Conservation (phyloP, 352 stramenopile species). For the Lagenidium sp. region DNA sequence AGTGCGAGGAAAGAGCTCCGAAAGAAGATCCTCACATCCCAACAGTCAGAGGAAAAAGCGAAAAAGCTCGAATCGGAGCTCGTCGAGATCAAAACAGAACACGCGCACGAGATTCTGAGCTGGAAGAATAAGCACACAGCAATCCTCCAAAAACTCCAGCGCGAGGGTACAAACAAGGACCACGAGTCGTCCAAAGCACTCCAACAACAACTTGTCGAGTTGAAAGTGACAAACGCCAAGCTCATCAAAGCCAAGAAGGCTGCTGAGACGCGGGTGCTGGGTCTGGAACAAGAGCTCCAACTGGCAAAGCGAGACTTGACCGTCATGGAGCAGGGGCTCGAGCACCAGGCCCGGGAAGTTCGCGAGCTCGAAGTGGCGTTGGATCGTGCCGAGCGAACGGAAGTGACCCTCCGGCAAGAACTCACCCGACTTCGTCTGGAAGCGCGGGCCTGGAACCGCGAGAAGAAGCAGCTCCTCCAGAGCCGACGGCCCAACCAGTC, state of each 20-base stretch:
- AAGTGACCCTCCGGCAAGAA: conserved; percentile 20
- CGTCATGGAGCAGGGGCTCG: conserved; percentile 9
- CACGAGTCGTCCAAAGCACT: conserved; percentile 12
- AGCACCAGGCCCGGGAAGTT: conserved; percentile 8
- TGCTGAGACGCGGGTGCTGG: conserved; percentile 6
- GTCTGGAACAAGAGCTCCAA: conserved; percentile 15
- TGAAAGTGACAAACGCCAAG: conserved; percentile 16
- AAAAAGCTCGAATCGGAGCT: conserved; percentile 21
- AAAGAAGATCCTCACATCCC: conserved; percentile 13
- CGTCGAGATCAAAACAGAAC: conserved; percentile 11
- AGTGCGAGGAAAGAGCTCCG: conserved; percentile 21
- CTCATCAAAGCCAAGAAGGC: conserved; percentile 16
- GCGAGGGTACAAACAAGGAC: conserved; percentile 18
- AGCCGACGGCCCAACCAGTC: conserved; percentile 1
- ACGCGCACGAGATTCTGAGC: conserved; percentile 18
- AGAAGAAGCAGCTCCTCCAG: conserved; percentile 11
- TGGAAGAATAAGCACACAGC: conserved; percentile 21
- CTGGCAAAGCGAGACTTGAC: no score
- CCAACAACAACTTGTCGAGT: conserved; percentile 19
- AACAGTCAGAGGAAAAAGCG: conserved; percentile 24
- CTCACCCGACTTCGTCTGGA: conserved; percentile 14
- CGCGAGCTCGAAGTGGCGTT: conserved; percentile 16
- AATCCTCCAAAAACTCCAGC: conserved; percentile 20
- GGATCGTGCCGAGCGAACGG: conserved; percentile 18
- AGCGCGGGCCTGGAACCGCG: conserved; percentile 9